Evolutionary conservation across 2,329 filamentous ascomycete genomes (phyloP).

Genomic region (Aplosporella prunicola): DNA sequence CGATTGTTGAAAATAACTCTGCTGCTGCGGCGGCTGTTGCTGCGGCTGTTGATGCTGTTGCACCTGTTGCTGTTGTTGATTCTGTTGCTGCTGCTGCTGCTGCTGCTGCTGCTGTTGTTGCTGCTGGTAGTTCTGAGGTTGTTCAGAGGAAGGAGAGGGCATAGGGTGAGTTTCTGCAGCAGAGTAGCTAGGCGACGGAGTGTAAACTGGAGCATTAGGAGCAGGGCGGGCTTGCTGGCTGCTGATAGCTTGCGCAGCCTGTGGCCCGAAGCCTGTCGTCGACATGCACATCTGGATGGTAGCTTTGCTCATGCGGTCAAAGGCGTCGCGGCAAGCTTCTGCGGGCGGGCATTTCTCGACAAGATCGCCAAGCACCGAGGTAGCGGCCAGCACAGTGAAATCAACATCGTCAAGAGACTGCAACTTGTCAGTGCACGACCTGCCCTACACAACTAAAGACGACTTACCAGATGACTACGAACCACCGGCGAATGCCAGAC

Average conservation of each 20-base stretch:
- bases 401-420: constrained; percentile 90
- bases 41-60: no score
- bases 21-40: no score
- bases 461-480: constrained; percentile 68
- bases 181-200: constrained; percentile 2
- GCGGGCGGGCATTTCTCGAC: constrained; percentile 93
- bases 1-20: no score
- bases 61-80: no score
- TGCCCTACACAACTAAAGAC: constrained; percentile 10
- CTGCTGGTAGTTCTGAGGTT: neutral
- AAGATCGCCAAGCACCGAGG: constrained; percentile 81
- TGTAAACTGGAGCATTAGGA: neutral
- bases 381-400: constrained; percentile 87
- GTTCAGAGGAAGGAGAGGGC: constrained; percentile 3
- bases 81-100: neutral
- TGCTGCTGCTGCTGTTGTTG: constrained; percentile 7
- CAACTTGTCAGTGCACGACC: neutral
- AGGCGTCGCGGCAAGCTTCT: constrained; percentile 88
- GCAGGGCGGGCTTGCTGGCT: constrained; percentile 1
- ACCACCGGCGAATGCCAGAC: constrained; percentile 94
- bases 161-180: constrained; percentile 1
- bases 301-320: constrained; percentile 88
- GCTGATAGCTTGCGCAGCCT: no score
- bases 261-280: constrained; percentile 66
- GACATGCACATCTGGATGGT: constrained; percentile 92